Conservation (phyloP, 768 basidiomycete genomes). For the Gymnopilus dilepis region DNA sequence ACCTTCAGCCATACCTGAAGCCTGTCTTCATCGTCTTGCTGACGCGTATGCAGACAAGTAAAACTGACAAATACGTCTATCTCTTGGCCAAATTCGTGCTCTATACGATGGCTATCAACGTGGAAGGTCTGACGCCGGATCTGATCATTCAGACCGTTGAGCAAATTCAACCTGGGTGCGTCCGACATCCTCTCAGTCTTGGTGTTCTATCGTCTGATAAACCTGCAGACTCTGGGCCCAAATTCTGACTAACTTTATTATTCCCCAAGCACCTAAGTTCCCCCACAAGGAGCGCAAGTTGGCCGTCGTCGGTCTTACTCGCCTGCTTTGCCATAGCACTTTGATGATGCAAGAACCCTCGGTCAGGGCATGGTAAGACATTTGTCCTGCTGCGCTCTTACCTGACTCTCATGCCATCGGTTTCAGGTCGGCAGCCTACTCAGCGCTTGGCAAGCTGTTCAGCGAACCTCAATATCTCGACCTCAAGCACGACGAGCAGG, state of each 20-base stretch:
- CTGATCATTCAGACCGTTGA: constrained; percentile 80
- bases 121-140: constrained; percentile 78
- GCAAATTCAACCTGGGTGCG: constrained; percentile 83
- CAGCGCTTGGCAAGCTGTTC: constrained; percentile 77
- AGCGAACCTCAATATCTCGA: constrained; percentile 76
- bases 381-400: neutral
- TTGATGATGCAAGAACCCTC: constrained; percentile 71
- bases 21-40: constrained; percentile 78
- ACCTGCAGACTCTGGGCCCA: constrained; percentile 71
- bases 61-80: constrained; percentile 88
- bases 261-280: constrained; percentile 82
- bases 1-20: constrained; percentile 76
- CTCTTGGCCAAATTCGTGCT: constrained; percentile 81
- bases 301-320: constrained; percentile 78
- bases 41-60: constrained; percentile 84
- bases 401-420: neutral
- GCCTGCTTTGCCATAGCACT: constrained; percentile 76
- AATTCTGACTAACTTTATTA: constrained; percentile 74
- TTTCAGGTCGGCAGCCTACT: constrained; percentile 70
- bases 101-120: constrained; percentile 76
- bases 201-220: neutral
- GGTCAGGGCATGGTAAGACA: constrained; percentile 71
- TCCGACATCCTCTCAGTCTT: constrained; percentile 5
- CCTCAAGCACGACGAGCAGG: constrained; percentile 48
- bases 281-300: constrained; percentile 86